Evolutionary conservation across 73 alveolate species (phyloP).

Genomic region (Paramecium tetraurelia): DNA sequence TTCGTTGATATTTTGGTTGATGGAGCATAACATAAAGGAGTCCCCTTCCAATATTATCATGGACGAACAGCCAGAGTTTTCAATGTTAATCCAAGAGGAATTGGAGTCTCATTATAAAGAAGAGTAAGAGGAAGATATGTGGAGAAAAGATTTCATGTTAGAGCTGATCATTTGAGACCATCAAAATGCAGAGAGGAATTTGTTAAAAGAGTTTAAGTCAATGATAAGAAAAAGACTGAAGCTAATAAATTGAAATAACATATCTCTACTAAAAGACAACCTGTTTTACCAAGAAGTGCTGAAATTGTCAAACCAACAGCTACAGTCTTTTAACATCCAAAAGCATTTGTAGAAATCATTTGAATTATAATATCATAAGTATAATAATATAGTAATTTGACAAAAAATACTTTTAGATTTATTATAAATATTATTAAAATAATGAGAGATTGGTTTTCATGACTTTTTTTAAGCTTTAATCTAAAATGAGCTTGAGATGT

Average conservation of each 20-base stretch:
- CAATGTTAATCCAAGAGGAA: constrained; percentile 81
- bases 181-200: constrained; percentile 96
- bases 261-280: constrained; percentile 64
- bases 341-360: constrained; percentile 53
- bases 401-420: too few relatives aligned
- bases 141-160: constrained; percentile 89
- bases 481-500: too few relatives aligned
- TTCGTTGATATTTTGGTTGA: constrained; percentile 90
- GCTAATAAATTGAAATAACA: constrained; percentile 61
- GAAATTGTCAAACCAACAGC: constrained; percentile 47
- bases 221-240: constrained; percentile 77
- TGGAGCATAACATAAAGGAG: constrained; percentile 92
- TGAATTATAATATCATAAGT: constrained; percentile 35
- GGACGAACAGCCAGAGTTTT: constrained; percentile 93
- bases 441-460: too few relatives aligned
- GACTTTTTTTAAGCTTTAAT: too few relatives aligned
- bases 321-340: constrained; percentile 61
- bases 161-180: constrained; percentile 90
- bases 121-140: constrained; percentile 86
- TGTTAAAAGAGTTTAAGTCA: constrained; percentile 91
- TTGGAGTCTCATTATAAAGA: constrained; percentile 84
- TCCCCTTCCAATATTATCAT: constrained; percentile 89
- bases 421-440: too few relatives aligned
- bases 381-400: neutral
- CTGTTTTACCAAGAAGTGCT: constrained; percentile 57